Conservation (phyloP, 306 rosid genomes). For the Mimosa pudica region DNA sequence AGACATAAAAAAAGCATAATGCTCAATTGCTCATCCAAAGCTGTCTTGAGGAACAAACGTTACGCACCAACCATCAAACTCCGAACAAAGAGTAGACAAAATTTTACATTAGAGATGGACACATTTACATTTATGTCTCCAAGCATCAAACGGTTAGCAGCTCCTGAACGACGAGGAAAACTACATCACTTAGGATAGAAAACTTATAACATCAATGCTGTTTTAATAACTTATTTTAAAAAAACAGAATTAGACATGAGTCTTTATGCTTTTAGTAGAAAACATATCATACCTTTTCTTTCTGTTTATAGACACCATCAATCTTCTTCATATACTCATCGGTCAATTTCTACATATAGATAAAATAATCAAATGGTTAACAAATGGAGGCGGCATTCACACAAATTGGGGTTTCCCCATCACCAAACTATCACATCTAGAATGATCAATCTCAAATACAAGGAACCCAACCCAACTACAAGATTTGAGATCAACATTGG, state of each 20-base stretch:
- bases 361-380: conserved; percentile 26
- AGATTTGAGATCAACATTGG: not conserved
- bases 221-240: not conserved
- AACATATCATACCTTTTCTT: conserved; percentile 69
- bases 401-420: not conserved
- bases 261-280: conserved; percentile 2
- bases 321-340: conserved; percentile 91
- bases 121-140: conserved; percentile 40
- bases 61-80: conserved; percentile 29
- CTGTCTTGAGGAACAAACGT: conserved; percentile 26
- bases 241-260: conserved; percentile 19
- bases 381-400: conserved; percentile 6
- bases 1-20: not conserved
- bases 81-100: conserved; percentile 31
- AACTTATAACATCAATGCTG: not conserved
- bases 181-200: conserved; percentile 15
- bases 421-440: not conserved
- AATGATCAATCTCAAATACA: not conserved
- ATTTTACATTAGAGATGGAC: conserved; percentile 34
- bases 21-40: conserved; percentile 25
- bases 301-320: conserved; percentile 74
- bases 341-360: conserved; percentile 69
- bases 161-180: conserved; percentile 64
- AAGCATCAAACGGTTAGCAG: conserved; percentile 74
- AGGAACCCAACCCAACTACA: not conserved